Evolutionary conservation across 495 filamentous ascomycete species (phyloP).

Genomic region (Ramalina intermedia): DNA sequence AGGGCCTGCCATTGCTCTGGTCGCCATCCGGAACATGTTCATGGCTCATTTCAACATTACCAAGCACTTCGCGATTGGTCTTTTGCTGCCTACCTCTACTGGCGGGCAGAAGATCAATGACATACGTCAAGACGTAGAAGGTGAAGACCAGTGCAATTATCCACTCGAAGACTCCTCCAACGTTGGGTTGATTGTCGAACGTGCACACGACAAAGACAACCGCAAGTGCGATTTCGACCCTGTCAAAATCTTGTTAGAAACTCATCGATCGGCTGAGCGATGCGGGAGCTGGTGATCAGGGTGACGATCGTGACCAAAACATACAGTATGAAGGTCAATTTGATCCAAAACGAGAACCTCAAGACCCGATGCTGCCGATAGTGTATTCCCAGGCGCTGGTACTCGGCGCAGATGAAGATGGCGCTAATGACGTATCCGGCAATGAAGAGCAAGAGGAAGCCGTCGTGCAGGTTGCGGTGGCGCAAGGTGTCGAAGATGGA

Average conservation of each 20-base stretch:
- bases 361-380: conserved; percentile 62
- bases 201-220: conserved; percentile 42
- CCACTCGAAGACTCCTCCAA: conserved; percentile 40
- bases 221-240: conserved; percentile 42
- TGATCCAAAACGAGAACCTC: conserved; percentile 65
- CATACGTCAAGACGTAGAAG: conserved; percentile 77
- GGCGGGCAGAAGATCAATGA: conserved; percentile 75
- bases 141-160: conserved; percentile 80
- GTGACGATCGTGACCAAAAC: background rate
- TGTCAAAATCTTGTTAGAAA: background rate
- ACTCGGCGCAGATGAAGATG: conserved; percentile 77
- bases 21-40: too few relatives aligned
- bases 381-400: conserved; percentile 64
- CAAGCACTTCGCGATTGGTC: conserved; percentile 21
- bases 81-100: conserved; percentile 42
- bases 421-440: conserved; percentile 57
- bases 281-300: background rate
- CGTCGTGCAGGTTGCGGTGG: conserved; percentile 52
- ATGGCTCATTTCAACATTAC: conserved; percentile 15
- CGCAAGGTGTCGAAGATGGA: conserved; percentile 67
- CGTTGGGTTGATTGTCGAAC: conserved; percentile 30
- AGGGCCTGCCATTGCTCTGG: too few relatives aligned
- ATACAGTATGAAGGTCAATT: conserved; percentile 57
- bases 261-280: background rate
- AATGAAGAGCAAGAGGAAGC: conserved; percentile 76